Percentiles rank a stretch among this genome's conserved stretches.
These are phyloP conservation scores for Santalum album DNA, from an alignment of 164 flowering plant genomes.

Conservation along the genomic window DNA sequence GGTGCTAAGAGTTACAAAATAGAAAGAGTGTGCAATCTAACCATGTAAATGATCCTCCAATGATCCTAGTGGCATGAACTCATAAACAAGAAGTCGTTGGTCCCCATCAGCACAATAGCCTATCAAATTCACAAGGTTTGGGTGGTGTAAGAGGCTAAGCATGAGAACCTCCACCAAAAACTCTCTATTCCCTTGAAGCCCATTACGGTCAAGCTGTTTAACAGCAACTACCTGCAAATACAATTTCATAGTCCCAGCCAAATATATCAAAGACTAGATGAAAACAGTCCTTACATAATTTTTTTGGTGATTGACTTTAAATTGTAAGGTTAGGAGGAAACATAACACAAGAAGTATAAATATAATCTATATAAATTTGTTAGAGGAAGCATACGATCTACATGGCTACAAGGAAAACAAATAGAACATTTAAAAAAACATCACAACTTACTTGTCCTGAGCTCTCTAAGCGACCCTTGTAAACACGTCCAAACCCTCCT, in stretches of 20 bases:
- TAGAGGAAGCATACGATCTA: not conserved
- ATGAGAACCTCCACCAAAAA: slow-evolving; percentile 89
- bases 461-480: slow-evolving; percentile 73
- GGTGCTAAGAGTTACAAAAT: not conserved
- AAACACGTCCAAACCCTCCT: slow-evolving; percentile 92
- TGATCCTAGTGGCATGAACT: slow-evolving; percentile 86
- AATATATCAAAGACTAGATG: not conserved
- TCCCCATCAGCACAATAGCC: slow-evolving; percentile 96
- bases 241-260: not conserved
- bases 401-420: not conserved
- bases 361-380: not conserved
- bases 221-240: slow-evolving; percentile 74
- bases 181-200: slow-evolving; percentile 85
- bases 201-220: slow-evolving; percentile 81
- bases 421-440: not conserved
- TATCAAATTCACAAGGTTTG: slow-evolving; percentile 79
- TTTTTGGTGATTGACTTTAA: too few relatives aligned
- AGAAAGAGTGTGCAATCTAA: slow-evolving; percentile 16
- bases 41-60: slow-evolving; percentile 91
- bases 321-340: too few relatives aligned
- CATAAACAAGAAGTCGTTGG: slow-evolving; percentile 92
- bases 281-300: too few relatives aligned
- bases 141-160: slow-evolving; percentile 88
- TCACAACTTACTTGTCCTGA: slow-evolving; percentile 52
- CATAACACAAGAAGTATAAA: too few relatives aligned